Evolutionary conservation across 164 flowering plant genomes (phyloP), one percentile per base, ranked within the genome.

Genomic region (Hamamelis virginiana): DNA sequence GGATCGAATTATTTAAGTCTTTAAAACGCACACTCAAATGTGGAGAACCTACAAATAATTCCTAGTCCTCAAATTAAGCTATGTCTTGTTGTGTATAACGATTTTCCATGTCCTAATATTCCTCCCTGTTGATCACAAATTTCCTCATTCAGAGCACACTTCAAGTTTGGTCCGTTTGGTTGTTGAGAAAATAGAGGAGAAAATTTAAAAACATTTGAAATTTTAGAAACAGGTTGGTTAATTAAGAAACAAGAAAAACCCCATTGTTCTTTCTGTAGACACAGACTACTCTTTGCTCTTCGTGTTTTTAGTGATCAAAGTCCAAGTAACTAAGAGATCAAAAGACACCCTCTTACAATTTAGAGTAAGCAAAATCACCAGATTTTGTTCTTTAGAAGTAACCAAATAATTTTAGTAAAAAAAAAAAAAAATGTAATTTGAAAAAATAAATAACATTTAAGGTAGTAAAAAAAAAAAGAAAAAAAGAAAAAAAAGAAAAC

Each of bases 401-500:
- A 41, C 41, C 58, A 76, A 38, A 65, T 62, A 65, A 72, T 46
- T 45, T 52, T 23, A 47, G 41, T 33, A 26, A 50, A 47, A 59
- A 44, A 59, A 25, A 72, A n/a, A 41, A 33, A 61, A 67, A 16
- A 55, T 22, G n/a, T n/a, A n/a, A 14, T 47, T 9, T 16, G 26
- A 65, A 70, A 66, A 46, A 55, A 71, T 18, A 47, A 56, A 26
- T 57, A 33, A 33, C 41, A 33, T 33, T n/a, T n/a, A n/a, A n/a
- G n/a, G n/a, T n/a, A n/a, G n/a, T n/a, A n/a, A n/a, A n/a, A n/a
- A n/a, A n/a, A n/a, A n/a, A n/a, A n/a, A 55, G 21, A 46, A 13
- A 53, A 23, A 13, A 51, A 48, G 21, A 13, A 38, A 19, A 65
- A 28, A 26, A 44, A 25, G 13, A 23, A 19, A 56, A 44, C 41